Evolutionary conservation across 495 filamentous ascomycete genomes (phyloP).

Genomic region (Aspergillus avenaceus): DNA sequence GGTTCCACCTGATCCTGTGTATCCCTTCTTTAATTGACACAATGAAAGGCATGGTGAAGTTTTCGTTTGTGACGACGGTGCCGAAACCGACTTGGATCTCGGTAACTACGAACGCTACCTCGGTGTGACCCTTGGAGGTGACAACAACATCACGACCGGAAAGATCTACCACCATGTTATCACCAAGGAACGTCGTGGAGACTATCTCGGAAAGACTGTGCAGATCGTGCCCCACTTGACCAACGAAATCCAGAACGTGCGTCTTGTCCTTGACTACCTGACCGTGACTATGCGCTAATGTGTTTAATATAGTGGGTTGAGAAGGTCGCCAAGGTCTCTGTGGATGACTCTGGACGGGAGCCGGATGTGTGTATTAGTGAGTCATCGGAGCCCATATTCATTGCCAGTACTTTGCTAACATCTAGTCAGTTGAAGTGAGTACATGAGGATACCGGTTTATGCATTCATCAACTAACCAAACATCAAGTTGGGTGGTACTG

Average conservation of each 20-base stretch:
- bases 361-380: constrained; percentile 94
- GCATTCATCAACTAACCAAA: constrained; percentile 2
- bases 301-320: constrained; percentile 60
- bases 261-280: background rate
- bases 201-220: constrained; percentile 89
- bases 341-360: constrained; percentile 75
- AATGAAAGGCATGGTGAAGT: constrained; percentile 62
- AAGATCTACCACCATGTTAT: constrained; percentile 93
- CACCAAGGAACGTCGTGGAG: constrained; percentile 68
- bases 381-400: constrained; percentile 4
- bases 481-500: constrained; percentile 57
- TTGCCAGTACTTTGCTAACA: background rate
- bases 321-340: constrained; percentile 78
- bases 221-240: constrained; percentile 92
- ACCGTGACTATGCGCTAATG: background rate
- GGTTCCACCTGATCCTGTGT: constrained; percentile 5
- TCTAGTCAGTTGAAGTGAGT: constrained; percentile 12
- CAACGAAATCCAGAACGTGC: constrained; percentile 73
- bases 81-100: constrained; percentile 86
- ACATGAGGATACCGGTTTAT: background rate
- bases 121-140: constrained; percentile 64
- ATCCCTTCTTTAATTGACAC: constrained; percentile 8
- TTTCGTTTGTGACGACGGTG: constrained; percentile 71
- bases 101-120: constrained; percentile 93
- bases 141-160: constrained; percentile 93